Base-by-base conservation (phyloP, 192 early-diverging fungal species). In the Entomortierella parvispora region DNA sequence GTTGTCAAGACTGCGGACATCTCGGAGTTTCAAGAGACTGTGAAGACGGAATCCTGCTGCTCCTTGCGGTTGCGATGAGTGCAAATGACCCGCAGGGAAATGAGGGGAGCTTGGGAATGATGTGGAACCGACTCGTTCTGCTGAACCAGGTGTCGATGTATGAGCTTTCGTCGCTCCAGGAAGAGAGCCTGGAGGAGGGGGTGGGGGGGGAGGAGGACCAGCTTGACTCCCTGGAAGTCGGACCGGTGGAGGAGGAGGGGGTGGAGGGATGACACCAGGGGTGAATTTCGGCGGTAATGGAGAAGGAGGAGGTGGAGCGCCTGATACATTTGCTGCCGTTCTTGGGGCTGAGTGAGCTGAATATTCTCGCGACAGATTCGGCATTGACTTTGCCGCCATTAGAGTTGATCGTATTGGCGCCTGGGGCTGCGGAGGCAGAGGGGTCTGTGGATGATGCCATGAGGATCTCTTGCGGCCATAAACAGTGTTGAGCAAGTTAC, bases 41-140 rank as follows among this genome's bases (percentile, higher is more conserved):
- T 64, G 33, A 1, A 77, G 37, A n/a, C 74, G 74, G 61, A 77
- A 77, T 15, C 74, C 74, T 33, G 74, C 74, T 2, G 74, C 74
- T 0, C 74, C 74, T 31, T 77, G 64, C 8, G 52, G 71, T 31
- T 70, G 68, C 3, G 45, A 40, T 15, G 43, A 52, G 1, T 37
- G 26, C 17, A 57, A 37, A 2, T 25, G 58, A 7, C 9, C 14
- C 4, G 32, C n/a, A 40, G 51, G 10, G 0, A 26, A 34, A 7
- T 49, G 58, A 8, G 26, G n/a, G 25, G 42, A 28, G 15, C 51
- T 23, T 23, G 18, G 31, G n/a, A 56, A n/a, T 31, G 43, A 22
- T 20, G 31, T 37, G 26, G 37, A 5, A 40, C 7, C 5, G 5
- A 40, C 12, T 40, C 12, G 37, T 12, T 40, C 37, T 12, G 12